Base-by-base conservation (phyloP, 441 rosid genomes). In the Corymbia calophylla region DNA sequence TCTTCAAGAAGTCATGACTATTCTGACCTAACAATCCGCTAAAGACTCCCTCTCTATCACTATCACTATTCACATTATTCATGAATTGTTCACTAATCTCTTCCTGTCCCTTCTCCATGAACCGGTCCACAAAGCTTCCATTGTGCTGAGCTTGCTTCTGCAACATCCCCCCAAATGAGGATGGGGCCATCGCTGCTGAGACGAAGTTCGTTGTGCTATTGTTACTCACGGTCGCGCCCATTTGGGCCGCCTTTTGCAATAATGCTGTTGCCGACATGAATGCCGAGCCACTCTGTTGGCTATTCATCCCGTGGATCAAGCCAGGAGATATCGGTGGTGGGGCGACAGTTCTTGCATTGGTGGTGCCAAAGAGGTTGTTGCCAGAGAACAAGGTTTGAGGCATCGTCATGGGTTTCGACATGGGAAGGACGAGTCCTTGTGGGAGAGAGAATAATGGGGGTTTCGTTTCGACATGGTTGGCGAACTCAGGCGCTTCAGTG, bases 221-320 rank as follows among this genome's bases (percentile, higher is more conserved):
- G 68, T 81, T 60, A 64, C 89, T 90, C 32, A 91, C 85, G 6
- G 94, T 90, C 73, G 94, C 94, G 19, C 97, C 95, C 95, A 95
- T 94, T 87, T 93, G 94, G 86, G 95, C 95, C 16, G 95, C 96
- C 87, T 95, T 95, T 87, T 95, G 96, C 88, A 95, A 88, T 90
- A 95, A 88, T 18, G 94, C 95, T 2, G 96, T 95, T 18, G 95
- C 96, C 3, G 96, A 95, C 93, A 95, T 92, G 35, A 92, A 90
- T 15, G 93, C 93, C 0, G 91, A 54, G n/a, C 51, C 18, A 3
- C 84, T 23, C 12, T 44, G 84, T 7, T n/a, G 84, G 70, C 53
- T 51, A 44, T 77, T 88, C 87, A 55, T 60, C 55, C 86, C 54
- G 1, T 82, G 47, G 80, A 60, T 44, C 25, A 81, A 60, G 77